Base-by-base conservation (phyloP, 2,329 filamentous ascomycete genomes). In the Podosphaera xanthii region DNA sequence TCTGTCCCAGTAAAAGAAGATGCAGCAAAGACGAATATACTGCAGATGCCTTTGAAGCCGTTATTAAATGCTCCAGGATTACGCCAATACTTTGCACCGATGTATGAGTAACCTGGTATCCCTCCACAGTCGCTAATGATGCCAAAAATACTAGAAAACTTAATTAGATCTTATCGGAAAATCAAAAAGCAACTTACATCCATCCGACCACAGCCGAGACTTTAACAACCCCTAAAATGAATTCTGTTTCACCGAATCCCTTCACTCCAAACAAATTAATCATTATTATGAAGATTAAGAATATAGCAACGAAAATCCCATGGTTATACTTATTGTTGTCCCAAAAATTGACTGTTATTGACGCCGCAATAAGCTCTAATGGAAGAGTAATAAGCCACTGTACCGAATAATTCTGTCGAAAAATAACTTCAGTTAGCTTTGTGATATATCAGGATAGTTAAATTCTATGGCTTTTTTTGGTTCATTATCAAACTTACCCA, bases 201-300 rank as follows among this genome's bases (percentile, higher is more conserved):
- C 94, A 94, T 58, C 86, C 87, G 63, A 95, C 83, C 6, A 95
- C 82, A 36, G 90, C 88, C 49, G 84, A 75, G 57, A 96, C 81
- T 69, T 96, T 96, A 72, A 96, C 75, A 58, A 90, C 81, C 38
- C 87, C 85, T 68, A 94, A 92, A 60, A 89, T 74, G 64, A 94
- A 94, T 67, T 95, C 89, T 14, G 87, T 87, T 70, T 94, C 89
- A 67, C 88, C 89, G 65, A 94, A 95, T 34, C 85, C 87, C 67
- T 85, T 86, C 62, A 96, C 85, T 57, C 89, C 88, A 66, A 91
- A 92, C 63, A 94, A 71, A 69, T 96, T 95, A 72, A 96, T 94
- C 36, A 71, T 65, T 52, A 94, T 76, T 64, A 95, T 91, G 59
- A 84, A 66, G 14, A 81, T 61, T 60, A 92, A 79, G 70, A 96